A percentile compares a stretch with the other conserved stretches of the same genome.
phyloP scores from a whole-genome alignment of 108 stramenopile species.

The Epipyxis sp. region DNA sequence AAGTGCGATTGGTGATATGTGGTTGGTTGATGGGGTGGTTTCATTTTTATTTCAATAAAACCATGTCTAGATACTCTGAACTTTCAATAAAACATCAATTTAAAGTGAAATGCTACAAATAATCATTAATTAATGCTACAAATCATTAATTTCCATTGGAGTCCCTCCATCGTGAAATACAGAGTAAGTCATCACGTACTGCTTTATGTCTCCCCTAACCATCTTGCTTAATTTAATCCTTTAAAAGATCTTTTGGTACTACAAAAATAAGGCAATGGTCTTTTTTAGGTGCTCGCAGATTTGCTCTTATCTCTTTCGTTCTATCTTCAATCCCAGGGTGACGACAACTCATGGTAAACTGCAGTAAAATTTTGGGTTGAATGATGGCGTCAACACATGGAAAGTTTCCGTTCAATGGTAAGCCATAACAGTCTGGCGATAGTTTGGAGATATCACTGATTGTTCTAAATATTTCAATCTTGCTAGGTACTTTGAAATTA shows the following conservation, averaged over 20 bases:
- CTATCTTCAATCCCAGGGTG: slow-evolving; percentile 1
- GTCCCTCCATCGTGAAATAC: neutral
- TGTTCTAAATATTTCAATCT: neutral
- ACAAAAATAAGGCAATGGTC: neutral
- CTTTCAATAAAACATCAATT: too few relatives aligned
- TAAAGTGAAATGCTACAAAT: neutral
- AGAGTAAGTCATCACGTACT: neutral
- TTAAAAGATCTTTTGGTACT: neutral
- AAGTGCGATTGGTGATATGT: too few relatives aligned
- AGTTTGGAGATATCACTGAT: slow-evolving; percentile 14
- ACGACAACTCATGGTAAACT: neutral
- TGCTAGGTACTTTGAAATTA: neutral
- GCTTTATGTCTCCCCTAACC: neutral
- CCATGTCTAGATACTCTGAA: too few relatives aligned
- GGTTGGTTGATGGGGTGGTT: too few relatives aligned
- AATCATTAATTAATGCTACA: neutral
- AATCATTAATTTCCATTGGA: neutral
- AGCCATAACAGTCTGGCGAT: neutral
- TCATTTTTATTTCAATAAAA: too few relatives aligned
- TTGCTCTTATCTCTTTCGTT: neutral
- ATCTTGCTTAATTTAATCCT: neutral
- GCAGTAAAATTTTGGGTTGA: neutral
- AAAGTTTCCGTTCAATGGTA: slow-evolving; percentile 3
- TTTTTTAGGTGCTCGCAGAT: neutral
- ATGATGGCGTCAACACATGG: neutral